Evolutionary conservation across 2,329 filamentous ascomycete species (phyloP).

Genomic region (Intubia oerlemansii): DNA sequence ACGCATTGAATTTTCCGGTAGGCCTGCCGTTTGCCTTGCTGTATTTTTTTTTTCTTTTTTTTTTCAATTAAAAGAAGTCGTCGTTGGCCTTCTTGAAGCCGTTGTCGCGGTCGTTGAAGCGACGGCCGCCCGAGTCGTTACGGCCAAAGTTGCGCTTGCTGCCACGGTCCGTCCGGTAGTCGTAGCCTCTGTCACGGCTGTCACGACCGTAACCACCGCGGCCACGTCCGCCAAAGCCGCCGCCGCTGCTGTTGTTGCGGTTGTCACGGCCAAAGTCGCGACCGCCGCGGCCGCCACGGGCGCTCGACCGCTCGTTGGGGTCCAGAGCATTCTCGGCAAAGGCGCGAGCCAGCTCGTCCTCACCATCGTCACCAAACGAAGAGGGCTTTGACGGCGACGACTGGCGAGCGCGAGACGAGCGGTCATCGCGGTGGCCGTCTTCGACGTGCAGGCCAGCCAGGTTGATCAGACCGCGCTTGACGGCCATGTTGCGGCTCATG

Average conservation of each 20-base stretch:
- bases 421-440: too few relatives aligned
- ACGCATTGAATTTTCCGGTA: too few relatives aligned
- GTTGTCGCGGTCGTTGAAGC: not conserved
- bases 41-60: not conserved
- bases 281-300: too few relatives aligned
- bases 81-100: not conserved
- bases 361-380: too few relatives aligned
- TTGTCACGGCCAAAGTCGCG: too few relatives aligned
- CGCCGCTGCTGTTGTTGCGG: too few relatives aligned
- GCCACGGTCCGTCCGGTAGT: not conserved
- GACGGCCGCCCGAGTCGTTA: not conserved
- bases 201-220: not conserved
- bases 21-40: too few relatives aligned
- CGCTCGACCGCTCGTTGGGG: too few relatives aligned
- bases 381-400: too few relatives aligned
- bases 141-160: slow-evolving; percentile 1
- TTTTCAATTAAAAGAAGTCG: not conserved
- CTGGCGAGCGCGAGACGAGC: too few relatives aligned
- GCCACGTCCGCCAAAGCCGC: not conserved
- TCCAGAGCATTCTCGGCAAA: too few relatives aligned
- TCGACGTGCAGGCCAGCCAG: slow-evolving; percentile 4
- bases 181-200: not conserved
- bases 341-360: too few relatives aligned
- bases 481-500: slow-evolving; percentile 9
- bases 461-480: slow-evolving; percentile 3